These are phyloP conservation scores for Eucalyptus cloeziana DNA, from an alignment of 345 rosid genomes.

Conservation along the genomic window DNA sequence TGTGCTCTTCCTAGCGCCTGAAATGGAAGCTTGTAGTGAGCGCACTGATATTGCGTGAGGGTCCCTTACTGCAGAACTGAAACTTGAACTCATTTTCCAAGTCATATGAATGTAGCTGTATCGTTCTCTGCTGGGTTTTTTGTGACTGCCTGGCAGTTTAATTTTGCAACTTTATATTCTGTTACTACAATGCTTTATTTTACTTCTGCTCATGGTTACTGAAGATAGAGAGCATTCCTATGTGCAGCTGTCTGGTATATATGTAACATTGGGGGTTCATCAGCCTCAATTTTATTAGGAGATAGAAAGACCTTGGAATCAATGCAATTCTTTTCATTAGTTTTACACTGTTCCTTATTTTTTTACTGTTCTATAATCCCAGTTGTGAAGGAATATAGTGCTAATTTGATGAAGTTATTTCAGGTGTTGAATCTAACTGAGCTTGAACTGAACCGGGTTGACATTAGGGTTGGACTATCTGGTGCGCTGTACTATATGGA, in stretches of 20 bases:
- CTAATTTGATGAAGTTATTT: background rate
- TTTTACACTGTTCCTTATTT: background rate
- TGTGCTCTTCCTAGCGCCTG: background rate
- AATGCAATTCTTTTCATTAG: background rate
- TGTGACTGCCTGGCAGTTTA: background rate
- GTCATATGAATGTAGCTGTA: background rate
- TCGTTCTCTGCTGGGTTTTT: background rate
- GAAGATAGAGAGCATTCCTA: background rate
- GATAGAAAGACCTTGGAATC: background rate
- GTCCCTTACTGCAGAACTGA: background rate
- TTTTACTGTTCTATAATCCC: background rate
- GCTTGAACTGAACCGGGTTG: slow-evolving; percentile 83
- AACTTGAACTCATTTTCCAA: background rate
- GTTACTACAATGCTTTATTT: background rate
- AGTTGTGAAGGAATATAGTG: background rate
- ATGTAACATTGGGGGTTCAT: background rate
- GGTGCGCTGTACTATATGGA: slow-evolving; percentile 91
- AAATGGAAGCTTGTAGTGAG: background rate
- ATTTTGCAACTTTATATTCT: background rate
- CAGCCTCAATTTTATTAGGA: background rate
- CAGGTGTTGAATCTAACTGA: slow-evolving; percentile 95
- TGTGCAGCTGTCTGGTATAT: background rate
- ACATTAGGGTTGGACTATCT: slow-evolving; percentile 90
- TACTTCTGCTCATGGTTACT: background rate
- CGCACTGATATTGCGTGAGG: background rate